A percentile compares a stretch with the other conserved stretches of the same genome.
Conservation (phyloP, 345 rosid species). For the Populus deltoides region DNA sequence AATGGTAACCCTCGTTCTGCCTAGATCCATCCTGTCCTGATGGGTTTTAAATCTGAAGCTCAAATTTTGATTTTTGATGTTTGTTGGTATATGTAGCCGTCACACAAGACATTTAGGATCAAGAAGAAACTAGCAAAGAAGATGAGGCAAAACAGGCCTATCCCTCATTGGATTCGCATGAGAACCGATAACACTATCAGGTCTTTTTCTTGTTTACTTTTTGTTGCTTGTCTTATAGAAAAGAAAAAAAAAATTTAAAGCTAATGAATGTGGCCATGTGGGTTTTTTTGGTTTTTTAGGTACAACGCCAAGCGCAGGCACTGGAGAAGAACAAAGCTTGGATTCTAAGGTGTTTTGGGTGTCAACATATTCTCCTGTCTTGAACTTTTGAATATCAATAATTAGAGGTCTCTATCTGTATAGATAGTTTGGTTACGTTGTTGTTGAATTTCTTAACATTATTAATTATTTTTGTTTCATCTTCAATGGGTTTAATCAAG, state of each 20-base stretch:
- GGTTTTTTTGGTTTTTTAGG: slow-evolving; percentile 5
- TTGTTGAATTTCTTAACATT: background rate
- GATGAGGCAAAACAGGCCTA: too few species aligned
- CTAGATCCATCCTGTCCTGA: too few species aligned
- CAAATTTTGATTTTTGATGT: too few species aligned
- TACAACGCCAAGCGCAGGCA: slow-evolving; percentile 36
- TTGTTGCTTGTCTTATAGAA: background rate
- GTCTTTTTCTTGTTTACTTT: background rate
- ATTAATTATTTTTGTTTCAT: too few species aligned
- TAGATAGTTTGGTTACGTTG: background rate
- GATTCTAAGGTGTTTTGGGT: slow-evolving; percentile 14
- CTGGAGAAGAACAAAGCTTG: slow-evolving; percentile 38
- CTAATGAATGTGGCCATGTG: background rate
- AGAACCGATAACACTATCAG: too few species aligned
- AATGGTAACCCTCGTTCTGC: slow-evolving; percentile 12
- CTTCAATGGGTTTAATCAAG: too few species aligned
- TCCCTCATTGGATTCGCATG: too few species aligned
- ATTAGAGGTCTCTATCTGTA: background rate
- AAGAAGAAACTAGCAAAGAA: too few species aligned
- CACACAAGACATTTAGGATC: too few species aligned
- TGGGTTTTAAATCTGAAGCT: too few species aligned
- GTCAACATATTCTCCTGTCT: slow-evolving; percentile 2
- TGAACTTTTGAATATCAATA: background rate
- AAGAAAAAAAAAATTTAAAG: background rate
- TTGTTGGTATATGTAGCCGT: too few species aligned